Evolutionary conservation across 441 rosid species (phyloP).

Genomic region (Populus hybrid): DNA sequence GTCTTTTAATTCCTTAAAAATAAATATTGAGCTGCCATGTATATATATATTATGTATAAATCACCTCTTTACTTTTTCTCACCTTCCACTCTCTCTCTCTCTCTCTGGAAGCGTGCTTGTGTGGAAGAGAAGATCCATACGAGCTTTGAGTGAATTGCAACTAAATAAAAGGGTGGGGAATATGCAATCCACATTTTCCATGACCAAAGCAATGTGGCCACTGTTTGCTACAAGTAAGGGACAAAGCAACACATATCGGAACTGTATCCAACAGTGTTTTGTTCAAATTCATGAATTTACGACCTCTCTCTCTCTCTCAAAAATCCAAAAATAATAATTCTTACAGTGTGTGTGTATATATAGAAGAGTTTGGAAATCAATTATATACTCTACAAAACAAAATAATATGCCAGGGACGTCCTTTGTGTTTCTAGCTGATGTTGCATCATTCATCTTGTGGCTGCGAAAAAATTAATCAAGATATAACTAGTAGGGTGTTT

Average conservation of each 20-base stretch:
- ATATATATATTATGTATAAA: conserved; percentile 1
- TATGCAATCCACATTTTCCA: conserved; percentile 40
- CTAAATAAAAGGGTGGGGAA: conserved; percentile 33
- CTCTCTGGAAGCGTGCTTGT: conserved; percentile 19
- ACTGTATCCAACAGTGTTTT: background rate
- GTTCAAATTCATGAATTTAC: background rate
- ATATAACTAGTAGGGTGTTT: background rate
- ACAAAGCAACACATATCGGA: background rate
- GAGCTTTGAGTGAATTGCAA: conserved; percentile 35
- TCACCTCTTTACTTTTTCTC: background rate
- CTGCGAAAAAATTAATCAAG: background rate
- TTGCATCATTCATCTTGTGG: background rate
- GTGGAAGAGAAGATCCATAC: conserved; percentile 28
- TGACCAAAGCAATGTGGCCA: conserved; percentile 38
- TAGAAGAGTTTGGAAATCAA: no score
- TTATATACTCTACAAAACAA: no score
- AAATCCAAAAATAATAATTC: no score
- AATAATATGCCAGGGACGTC: background rate
- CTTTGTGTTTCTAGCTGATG: background rate
- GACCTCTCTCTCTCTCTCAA: background rate
- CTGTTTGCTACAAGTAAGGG: conserved; percentile 3
- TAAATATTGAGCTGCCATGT: background rate
- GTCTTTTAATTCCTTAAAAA: conserved; percentile 18
- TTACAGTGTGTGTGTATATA: no score
- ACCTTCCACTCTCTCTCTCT: background rate